Base-by-base conservation (phyloP, 495 filamentous ascomycete species). In the Penicillium paradoxum region DNA sequence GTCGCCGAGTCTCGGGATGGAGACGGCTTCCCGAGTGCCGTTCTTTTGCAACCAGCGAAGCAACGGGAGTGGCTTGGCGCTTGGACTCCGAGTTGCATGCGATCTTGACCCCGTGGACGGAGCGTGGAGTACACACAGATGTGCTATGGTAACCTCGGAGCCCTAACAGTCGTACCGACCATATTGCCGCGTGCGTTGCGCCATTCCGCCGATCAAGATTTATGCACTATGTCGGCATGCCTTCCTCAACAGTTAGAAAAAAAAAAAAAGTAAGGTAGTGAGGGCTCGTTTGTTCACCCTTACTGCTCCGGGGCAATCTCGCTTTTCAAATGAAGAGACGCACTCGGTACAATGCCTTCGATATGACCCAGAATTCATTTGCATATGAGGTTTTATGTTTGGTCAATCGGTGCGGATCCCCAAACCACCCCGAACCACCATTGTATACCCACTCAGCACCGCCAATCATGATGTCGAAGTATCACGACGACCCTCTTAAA, bases 11-110 rank as follows among this genome's bases (percentile, higher is more conserved):
- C 13, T 58, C 48, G 51, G 58, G 49, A 55, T 49, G 51, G 45
- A 50, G 44, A 60, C 60, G 57, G 57, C 47, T 51, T 63, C 60
- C 60, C 57, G 60, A 63, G 38, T 33, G 25, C 34, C 38, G 45
- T 19, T 43, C 29, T 32, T n/a, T 10, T 33, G n/a, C 24, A 13
- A 46, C 18, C 24, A 38, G 18, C 40, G 27, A 21, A 10, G 15
- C 19, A 17, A 45, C 40, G 32, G 29, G 29, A 27, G 18, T 36
- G 42, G 42, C 45, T 43, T 42, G 45, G 52, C 39, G n/a, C 22
- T 24, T 25, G 29, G 38, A 22, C 22, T 11, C 25, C 19, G 42
- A 19, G 21, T 49, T 21, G 29, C 39, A 39, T 39, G 38, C 45
- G 22, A 42, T 49, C 27, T 17, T 7, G 39, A 25, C 6, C 24